A percentile compares a stretch with the other conserved stretches of the same genome.
Evolutionary conservation across 345 rosid species (phyloP).

Genomic region (Stellera chamaejasme): DNA sequence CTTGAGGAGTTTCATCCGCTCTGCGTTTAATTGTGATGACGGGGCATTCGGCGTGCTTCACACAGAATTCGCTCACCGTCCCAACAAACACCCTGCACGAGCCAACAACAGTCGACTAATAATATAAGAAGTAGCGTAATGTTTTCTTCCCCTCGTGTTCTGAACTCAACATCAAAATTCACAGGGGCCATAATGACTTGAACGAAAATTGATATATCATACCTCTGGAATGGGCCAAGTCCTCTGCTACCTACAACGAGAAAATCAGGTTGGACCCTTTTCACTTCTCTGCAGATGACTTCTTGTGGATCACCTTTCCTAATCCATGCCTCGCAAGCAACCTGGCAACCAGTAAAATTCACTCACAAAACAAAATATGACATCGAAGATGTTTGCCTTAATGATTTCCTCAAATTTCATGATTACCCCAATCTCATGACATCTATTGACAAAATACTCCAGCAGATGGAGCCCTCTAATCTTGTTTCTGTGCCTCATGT

Average conservation of each 20-base stretch:
- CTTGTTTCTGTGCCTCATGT: conserved; percentile 44
- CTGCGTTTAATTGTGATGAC: conserved; percentile 80
- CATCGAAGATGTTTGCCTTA: too few species aligned
- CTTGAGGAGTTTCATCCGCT: conserved; percentile 75
- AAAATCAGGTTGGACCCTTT: conserved; percentile 68
- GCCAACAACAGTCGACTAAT: not conserved
- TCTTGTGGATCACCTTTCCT: conserved; percentile 85
- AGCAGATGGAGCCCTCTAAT: conserved; percentile 75
- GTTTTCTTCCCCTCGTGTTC: not conserved
- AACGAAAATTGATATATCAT: conserved; percentile 11
- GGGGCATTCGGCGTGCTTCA: conserved; percentile 96
- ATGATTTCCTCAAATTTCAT: not conserved
- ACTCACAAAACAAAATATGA: not conserved
- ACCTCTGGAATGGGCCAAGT: conserved; percentile 95
- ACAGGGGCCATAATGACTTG: not conserved
- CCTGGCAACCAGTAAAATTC: conserved; percentile 28
- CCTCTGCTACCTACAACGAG: conserved; percentile 90
- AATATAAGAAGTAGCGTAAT: too few species aligned
- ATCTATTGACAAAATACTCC: conserved; percentile 72
- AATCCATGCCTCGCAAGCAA: conserved; percentile 86
- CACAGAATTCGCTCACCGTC: conserved; percentile 90
- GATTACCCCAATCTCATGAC: conserved; percentile 78
- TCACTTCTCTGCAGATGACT: conserved; percentile 85
- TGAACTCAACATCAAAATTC: not conserved
- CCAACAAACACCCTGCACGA: conserved; percentile 87